Base-by-base conservation (phyloP, 2,329 filamentous ascomycete species). In the Grosmannia clavigera region DNA sequence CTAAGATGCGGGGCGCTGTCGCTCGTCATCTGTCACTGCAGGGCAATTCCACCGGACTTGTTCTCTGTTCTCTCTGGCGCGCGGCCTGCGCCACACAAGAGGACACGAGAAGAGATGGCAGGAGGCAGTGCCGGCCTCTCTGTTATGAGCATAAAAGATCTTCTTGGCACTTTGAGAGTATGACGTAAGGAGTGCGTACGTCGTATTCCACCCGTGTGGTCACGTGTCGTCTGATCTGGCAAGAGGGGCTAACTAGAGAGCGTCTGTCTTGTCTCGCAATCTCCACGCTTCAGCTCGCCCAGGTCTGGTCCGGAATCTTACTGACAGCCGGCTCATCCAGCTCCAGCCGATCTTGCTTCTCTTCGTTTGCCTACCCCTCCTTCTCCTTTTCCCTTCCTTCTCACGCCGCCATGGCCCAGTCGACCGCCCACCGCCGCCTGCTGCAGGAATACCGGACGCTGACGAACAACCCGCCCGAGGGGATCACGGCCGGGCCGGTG, bases 391-490 rank as follows among this genome's bases (percentile, higher is more conserved):
- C 10, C 16, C 12, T 25, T 0, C 6, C 5, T 6, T 43, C 33
- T 7, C 7, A 7, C 31, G 5, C 31, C 50, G 65, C 60, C 61
- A 84, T 83, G 81, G 76, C 82, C 55, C 76, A 80, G 64, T 81
- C 82, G 35, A 85, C 82, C 62, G 83, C 84, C 66, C 84, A 86
- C 71, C 82, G 84, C 67, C 91, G 94, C 51, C 88, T 99, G 67
- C 91, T 97, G 72, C 89, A 92, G 76, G 94, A 99, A 79, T 99
- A 99, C 80, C 90, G 90, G 70, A 85, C 88, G 64, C 86, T 99
- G 64, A 94, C 91, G 64, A 92, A 90, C 70, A 94, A 95, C 74
- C 90, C 92, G 0, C 92, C 92, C n/a, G 92, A 97, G 63, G 94
- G 94, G 72, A 97, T 99, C 75, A 95, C 90, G 61, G 94, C 94